phyloP scores from a whole-genome alignment of 495 filamentous ascomycete genomes.

The Rhizodiscina lignyota region DNA sequence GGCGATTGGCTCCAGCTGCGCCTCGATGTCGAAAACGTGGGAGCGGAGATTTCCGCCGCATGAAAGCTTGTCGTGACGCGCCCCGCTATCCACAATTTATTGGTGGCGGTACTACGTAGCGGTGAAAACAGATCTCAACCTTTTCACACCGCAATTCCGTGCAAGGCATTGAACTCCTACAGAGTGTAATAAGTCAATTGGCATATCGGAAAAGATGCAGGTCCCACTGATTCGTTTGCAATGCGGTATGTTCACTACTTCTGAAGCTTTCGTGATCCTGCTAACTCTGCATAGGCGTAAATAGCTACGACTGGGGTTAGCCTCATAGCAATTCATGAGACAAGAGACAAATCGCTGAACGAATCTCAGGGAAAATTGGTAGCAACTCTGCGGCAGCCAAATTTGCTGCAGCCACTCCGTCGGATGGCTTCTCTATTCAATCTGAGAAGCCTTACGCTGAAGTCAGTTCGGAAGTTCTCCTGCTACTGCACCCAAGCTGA shows the following conservation, averaged over 20 bases:
- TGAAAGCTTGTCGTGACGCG: no score
- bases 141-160: no score
- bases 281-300: constrained; percentile 41
- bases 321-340: background rate
- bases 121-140: no score
- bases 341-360: constrained; percentile 6
- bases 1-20: no score
- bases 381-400: constrained; percentile 55
- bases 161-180: no score
- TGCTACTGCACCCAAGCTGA: constrained; percentile 4
- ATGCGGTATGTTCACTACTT: constrained; percentile 46
- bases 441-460: constrained; percentile 27
- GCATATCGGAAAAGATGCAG: no score
- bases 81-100: no score
- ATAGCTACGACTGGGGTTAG: constrained; percentile 96
- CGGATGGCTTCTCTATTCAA: constrained; percentile 18
- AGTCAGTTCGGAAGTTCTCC: constrained; percentile 6
- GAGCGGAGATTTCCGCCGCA: no score
- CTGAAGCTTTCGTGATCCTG: background rate
- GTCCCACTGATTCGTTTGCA: constrained; percentile 80
- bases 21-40: no score
- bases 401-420: constrained; percentile 15
- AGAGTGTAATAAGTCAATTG: no score
- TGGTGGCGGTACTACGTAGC: no score
- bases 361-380: constrained; percentile 20